These are phyloP conservation scores for Prillingera fragicola DNA, from an alignment of 1,284 basidiomycete genomes.

Conservation along the genomic window DNA sequence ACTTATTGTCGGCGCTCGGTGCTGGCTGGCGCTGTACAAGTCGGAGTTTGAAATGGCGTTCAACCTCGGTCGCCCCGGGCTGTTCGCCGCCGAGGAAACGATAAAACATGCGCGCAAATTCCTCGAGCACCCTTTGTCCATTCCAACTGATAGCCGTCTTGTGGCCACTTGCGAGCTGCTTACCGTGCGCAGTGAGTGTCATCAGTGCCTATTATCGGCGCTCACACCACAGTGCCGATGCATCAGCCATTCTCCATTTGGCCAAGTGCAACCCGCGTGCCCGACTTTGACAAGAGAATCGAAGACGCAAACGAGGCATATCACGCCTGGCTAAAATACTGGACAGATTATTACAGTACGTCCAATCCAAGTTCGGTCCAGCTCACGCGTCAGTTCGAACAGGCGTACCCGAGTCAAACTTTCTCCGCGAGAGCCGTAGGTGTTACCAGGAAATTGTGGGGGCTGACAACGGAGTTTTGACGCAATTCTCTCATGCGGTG, in stretches of 20 bases:
- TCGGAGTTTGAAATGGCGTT: conserved; percentile 62
- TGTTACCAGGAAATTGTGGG: not conserved
- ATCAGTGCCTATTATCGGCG: not conserved
- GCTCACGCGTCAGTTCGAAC: conserved; percentile 4
- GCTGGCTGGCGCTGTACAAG: conserved; percentile 82
- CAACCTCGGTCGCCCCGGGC: conserved; percentile 69
- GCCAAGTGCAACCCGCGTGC: conserved; percentile 22
- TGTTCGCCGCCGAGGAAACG: conserved; percentile 79
- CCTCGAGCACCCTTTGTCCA: conserved; percentile 73
- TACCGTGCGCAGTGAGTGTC: conserved; percentile 29
- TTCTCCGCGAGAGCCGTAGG: conserved; percentile 13
- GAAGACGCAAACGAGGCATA: conserved; percentile 33
- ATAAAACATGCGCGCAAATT: conserved; percentile 69
- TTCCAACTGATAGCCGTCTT: conserved; percentile 83
- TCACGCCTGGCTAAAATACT: conserved; percentile 40
- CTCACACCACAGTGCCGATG: conserved; percentile 23
- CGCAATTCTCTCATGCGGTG: conserved; percentile 18
- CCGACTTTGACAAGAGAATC: conserved; percentile 40
- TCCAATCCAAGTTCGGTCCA: not conserved
- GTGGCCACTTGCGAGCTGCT: conserved; percentile 63
- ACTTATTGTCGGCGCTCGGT: conserved; percentile 69
- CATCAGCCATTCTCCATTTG: conserved; percentile 37
- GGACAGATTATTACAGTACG: conserved; percentile 37
- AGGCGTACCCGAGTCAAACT: conserved; percentile 6
- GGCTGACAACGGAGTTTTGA: conserved; percentile 12